Percentiles rank a stretch among this genome's conserved stretches.
phyloP scores from a whole-genome alignment of 1,284 basidiomycete species.

The Rhodotorula sp. region DNA sequence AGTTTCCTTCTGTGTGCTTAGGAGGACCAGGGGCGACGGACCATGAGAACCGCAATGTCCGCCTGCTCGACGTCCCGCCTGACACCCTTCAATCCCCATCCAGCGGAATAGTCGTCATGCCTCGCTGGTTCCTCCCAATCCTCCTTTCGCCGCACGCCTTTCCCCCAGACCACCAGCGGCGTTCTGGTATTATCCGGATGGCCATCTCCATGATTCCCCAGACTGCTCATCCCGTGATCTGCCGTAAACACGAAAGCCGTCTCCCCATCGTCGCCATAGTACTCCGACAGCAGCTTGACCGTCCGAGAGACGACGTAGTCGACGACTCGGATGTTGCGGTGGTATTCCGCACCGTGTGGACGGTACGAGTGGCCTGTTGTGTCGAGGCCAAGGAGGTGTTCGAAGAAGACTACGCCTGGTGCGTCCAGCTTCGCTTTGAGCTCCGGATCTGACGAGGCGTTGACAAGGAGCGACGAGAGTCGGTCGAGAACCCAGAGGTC shows the following conservation, averaged over 20 bases:
- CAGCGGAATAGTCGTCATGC: constrained; percentile 66
- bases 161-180: constrained; percentile 79
- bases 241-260: constrained; percentile 83
- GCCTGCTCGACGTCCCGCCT: constrained; percentile 79
- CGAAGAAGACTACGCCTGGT: constrained; percentile 69
- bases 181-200: constrained; percentile 86
- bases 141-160: constrained; percentile 55
- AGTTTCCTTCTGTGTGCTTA: background rate
- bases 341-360: constrained; percentile 77
- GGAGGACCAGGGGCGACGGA: constrained; percentile 16
- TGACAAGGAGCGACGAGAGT: constrained; percentile 61
- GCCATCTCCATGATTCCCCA: constrained; percentile 88
- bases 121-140: constrained; percentile 21
- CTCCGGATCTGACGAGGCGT: constrained; percentile 59
- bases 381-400: constrained; percentile 81
- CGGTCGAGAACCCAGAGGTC: constrained; percentile 78
- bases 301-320: constrained; percentile 72
- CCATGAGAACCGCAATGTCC: constrained; percentile 77
- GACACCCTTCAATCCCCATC: constrained; percentile 58
- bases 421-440: constrained; percentile 59
- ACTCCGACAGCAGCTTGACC: constrained; percentile 63
- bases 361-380: constrained; percentile 85
- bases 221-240: constrained; percentile 82
- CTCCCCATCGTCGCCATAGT: constrained; percentile 63
- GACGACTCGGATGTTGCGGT: constrained; percentile 77